These are phyloP conservation scores for Trametes elegans DNA, from an alignment of 768 basidiomycete species.

Conservation along the genomic window DNA sequence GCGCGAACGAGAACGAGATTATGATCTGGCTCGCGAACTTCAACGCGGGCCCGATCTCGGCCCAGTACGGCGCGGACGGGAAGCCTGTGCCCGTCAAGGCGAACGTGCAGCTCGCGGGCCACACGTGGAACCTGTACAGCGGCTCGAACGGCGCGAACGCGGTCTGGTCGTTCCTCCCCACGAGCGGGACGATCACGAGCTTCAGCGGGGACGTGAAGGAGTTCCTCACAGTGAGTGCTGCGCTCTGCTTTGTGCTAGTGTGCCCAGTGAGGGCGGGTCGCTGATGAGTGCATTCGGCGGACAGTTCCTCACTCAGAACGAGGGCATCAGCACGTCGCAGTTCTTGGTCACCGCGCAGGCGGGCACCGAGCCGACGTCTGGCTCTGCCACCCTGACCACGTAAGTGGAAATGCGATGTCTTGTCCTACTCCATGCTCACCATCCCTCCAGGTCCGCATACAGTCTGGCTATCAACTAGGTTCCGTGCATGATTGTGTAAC, in stretches of 20 bases:
- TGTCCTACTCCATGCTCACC: background rate
- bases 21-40: constrained; percentile 68
- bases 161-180: constrained; percentile 36
- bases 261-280: background rate
- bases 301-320: constrained; percentile 50
- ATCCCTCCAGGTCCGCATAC: constrained; percentile 40
- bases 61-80: constrained; percentile 44
- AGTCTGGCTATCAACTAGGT: constrained; percentile 43
- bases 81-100: constrained; percentile 44
- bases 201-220: constrained; percentile 54
- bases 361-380: constrained; percentile 61
- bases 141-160: constrained; percentile 53
- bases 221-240: constrained; percentile 45
- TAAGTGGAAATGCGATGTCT: constrained; percentile 31
- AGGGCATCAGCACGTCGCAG: constrained; percentile 47
- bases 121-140: constrained; percentile 55
- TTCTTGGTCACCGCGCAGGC: constrained; percentile 59
- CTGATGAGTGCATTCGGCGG: background rate
- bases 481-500: constrained; percentile 1
- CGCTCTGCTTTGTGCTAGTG: too few relatives aligned
- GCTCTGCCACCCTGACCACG: constrained; percentile 54
- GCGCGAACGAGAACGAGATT: constrained; percentile 44
- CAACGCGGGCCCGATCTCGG: constrained; percentile 58
- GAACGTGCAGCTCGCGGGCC: constrained; percentile 45
- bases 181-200: constrained; percentile 41